Evolutionary conservation across 495 filamentous ascomycete genomes (phyloP).

Genomic region (Neurospora sp.): DNA sequence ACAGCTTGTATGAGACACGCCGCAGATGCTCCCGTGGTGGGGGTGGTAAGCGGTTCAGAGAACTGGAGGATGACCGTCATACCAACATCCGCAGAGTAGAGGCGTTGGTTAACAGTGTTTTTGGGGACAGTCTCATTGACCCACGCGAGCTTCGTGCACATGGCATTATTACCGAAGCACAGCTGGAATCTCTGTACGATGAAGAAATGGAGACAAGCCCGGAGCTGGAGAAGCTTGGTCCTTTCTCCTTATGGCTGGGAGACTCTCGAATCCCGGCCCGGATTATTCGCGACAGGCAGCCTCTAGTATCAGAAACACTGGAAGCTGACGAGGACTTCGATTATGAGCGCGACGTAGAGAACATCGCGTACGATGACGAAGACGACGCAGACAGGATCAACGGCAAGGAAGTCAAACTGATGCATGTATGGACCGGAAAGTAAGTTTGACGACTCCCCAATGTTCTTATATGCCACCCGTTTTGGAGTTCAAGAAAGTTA

Average conservation of each 20-base stretch:
- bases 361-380: constrained; percentile 32
- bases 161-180: constrained; percentile 49
- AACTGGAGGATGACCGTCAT: not conserved
- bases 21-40: constrained; percentile 8
- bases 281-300: constrained; percentile 7
- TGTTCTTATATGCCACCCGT: not conserved
- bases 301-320: constrained; percentile 3
- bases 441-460: not conserved
- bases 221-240: constrained; percentile 26
- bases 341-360: constrained; percentile 27
- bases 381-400: constrained; percentile 24
- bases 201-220: constrained; percentile 41
- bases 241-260: constrained; percentile 55
- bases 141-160: constrained; percentile 35
- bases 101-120: constrained; percentile 36
- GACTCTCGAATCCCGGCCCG: constrained; percentile 26
- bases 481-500: not conserved
- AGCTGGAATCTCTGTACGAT: constrained; percentile 50
- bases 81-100: constrained; percentile 27
- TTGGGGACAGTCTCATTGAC: constrained; percentile 39
- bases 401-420: constrained; percentile 22
- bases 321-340: constrained; percentile 27
- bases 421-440: constrained; percentile 28
- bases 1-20: constrained; percentile 55
- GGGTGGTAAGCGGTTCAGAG: constrained; percentile 1